Percentiles rank a stretch among this genome's conserved stretches.
Evolutionary conservation across 352 stramenopile species (phyloP).

Genomic region (Globisporangium cylindrosporum): DNA sequence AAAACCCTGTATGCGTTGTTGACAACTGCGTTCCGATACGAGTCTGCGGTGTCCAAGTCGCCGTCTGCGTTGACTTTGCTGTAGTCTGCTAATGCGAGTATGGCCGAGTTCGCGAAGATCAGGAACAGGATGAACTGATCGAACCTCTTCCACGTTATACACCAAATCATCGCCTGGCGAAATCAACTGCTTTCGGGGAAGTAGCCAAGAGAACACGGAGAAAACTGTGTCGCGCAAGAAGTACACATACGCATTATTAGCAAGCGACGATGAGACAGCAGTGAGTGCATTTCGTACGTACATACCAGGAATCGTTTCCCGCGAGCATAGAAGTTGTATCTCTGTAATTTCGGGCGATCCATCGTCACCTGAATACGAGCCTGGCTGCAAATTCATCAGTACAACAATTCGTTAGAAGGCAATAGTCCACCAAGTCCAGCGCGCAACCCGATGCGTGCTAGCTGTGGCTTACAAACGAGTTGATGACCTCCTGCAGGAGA

Average conservation of each 20-base stretch:
- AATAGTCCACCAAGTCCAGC: background rate
- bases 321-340: constrained; percentile 63
- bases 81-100: constrained; percentile 80
- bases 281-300: constrained; percentile 14
- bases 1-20: constrained; percentile 51
- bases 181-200: constrained; percentile 54
- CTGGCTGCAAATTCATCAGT: constrained; percentile 10
- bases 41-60: constrained; percentile 38
- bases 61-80: constrained; percentile 46
- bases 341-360: constrained; percentile 17
- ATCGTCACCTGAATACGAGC: constrained; percentile 19
- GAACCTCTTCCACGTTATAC: constrained; percentile 72
- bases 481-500: constrained; percentile 32
- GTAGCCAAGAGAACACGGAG: constrained; percentile 45
- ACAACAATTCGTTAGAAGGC: background rate
- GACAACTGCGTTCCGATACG: constrained; percentile 56
- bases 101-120: constrained; percentile 80
- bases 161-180: constrained; percentile 57
- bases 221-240: constrained; percentile 35
- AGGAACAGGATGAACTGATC: constrained; percentile 83
- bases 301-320: constrained; percentile 54
- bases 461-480: constrained; percentile 19
- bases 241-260: background rate
- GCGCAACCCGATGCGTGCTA: background rate
- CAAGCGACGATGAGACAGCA: background rate